Percentiles rank a stretch among this genome's conserved stretches.
Evolutionary conservation across 345 rosid genomes (phyloP).

Genomic region (Linum lewisii): DNA sequence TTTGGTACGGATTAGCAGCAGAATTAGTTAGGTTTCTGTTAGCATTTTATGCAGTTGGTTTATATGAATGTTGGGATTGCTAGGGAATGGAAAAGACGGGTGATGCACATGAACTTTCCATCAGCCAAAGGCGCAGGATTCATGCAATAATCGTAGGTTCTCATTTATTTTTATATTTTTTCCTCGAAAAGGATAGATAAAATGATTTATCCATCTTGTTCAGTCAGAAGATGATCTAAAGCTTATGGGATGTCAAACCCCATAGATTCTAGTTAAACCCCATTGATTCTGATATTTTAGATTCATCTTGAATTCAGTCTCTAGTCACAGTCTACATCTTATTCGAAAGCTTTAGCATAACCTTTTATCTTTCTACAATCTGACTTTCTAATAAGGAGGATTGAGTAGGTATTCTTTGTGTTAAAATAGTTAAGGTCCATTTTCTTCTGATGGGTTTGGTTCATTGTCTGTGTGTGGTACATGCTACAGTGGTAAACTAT

Average conservation of each 20-base stretch:
- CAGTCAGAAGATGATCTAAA: neutral
- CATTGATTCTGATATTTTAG: neutral
- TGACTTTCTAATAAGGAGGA: too few relatives aligned
- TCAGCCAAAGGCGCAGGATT: slow-evolving; percentile 61
- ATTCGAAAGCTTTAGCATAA: too few relatives aligned
- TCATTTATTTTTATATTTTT: slow-evolving; percentile 24
- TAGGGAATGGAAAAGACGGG: slow-evolving; percentile 91
- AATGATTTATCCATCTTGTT: slow-evolving; percentile 3
- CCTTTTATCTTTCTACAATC: too few relatives aligned
- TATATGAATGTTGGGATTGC: slow-evolving; percentile 48
- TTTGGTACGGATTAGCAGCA: too few relatives aligned
- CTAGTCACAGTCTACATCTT: neutral
- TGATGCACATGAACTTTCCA: slow-evolving; percentile 65
- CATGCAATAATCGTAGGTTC: slow-evolving; percentile 66
- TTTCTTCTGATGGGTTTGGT: too few relatives aligned
- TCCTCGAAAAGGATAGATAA: slow-evolving; percentile 4
- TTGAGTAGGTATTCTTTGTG: too few relatives aligned
- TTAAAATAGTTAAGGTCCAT: too few relatives aligned
- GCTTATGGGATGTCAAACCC: too few relatives aligned
- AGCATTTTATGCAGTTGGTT: slow-evolving; percentile 18
- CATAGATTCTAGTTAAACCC: neutral
- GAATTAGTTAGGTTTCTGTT: slow-evolving; percentile 12
- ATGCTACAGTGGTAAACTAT: too few relatives aligned
- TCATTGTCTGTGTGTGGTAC: too few relatives aligned
- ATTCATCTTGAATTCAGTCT: neutral